Conservation (phyloP, 192 early-diverging fungal species). For the Irineochytrium annulatum region DNA sequence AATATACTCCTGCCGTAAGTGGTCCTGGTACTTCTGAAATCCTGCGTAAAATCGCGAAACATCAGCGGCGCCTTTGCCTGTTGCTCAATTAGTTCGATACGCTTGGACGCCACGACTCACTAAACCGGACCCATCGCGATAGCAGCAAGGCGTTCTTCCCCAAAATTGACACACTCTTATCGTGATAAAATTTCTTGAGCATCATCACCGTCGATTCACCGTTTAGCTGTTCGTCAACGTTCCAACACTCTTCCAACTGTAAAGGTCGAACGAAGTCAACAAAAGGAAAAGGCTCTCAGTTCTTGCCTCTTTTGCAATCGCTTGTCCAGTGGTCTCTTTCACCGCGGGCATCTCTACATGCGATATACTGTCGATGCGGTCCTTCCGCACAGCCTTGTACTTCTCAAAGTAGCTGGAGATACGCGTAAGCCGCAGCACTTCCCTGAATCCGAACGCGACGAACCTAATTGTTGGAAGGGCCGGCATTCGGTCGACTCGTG, state of each 20-base stretch:
- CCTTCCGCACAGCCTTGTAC: slow-evolving; percentile 37
- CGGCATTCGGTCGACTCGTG: slow-evolving; percentile 33
- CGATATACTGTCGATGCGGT: slow-evolving; percentile 30
- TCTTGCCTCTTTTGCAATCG: slow-evolving; percentile 33
- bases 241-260: slow-evolving; percentile 38
- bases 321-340: slow-evolving; percentile 7
- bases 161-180: slow-evolving; percentile 24
- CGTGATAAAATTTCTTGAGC: slow-evolving; percentile 35
- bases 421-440: not conserved
- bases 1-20: slow-evolving; percentile 34
- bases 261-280: not conserved
- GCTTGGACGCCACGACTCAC: slow-evolving; percentile 32
- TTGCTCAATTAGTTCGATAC: not conserved
- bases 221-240: slow-evolving; percentile 29
- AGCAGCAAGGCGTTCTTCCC: slow-evolving; percentile 41
- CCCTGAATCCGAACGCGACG: not conserved
- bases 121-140: slow-evolving; percentile 50
- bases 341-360: slow-evolving; percentile 30
- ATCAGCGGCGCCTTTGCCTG: slow-evolving; percentile 39
- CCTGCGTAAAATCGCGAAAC: slow-evolving; percentile 21
- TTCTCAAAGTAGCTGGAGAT: slow-evolving; percentile 34
- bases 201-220: slow-evolving; percentile 15
- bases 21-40: slow-evolving; percentile 38
- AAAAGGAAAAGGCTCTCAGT: not conserved
- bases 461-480: slow-evolving; percentile 32